Conservation (phyloP, 1,284 basidiomycete genomes). For the Lignosus rhinocerotis region DNA sequence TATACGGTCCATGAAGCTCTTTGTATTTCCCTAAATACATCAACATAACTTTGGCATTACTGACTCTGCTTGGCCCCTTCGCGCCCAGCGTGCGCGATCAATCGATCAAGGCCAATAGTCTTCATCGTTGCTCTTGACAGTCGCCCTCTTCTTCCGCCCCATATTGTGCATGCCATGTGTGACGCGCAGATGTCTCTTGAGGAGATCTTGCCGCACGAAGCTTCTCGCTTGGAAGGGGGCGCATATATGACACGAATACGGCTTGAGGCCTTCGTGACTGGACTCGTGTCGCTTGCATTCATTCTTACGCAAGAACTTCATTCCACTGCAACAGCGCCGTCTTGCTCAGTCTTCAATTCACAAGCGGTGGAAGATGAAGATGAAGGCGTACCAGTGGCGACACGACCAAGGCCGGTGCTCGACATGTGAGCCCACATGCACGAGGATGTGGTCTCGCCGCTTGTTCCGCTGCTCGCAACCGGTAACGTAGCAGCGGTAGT, state of each 20-base stretch:
- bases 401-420: slow-evolving; percentile 66
- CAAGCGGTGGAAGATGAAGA: not conserved
- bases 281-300: slow-evolving; percentile 73
- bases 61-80: too few relatives aligned
- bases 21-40: not conserved
- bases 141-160: slow-evolving; percentile 23
- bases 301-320: slow-evolving; percentile 68
- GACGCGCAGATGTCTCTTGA: slow-evolving; percentile 60
- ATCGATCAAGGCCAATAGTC: slow-evolving; percentile 21
- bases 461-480: slow-evolving; percentile 67
- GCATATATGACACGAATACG: slow-evolving; percentile 58
- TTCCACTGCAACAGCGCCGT: slow-evolving; percentile 41
- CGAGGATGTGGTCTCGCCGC: slow-evolving; percentile 68
- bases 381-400: slow-evolving; percentile 49
- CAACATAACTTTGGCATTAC: not conserved
- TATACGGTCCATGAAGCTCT: not conserved
- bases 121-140: slow-evolving; percentile 11
- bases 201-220: slow-evolving; percentile 64
- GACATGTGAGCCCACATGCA: slow-evolving; percentile 69
- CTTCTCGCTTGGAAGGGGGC: slow-evolving; percentile 40
- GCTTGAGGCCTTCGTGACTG: slow-evolving; percentile 57
- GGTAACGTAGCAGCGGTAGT: slow-evolving; percentile 63
- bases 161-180: slow-evolving; percentile 42
- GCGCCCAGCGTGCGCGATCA: not conserved
- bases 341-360: not conserved